Evolutionary conservation across 1,284 basidiomycete species (phyloP).

Genomic region (Sporisorium graminicola): DNA sequence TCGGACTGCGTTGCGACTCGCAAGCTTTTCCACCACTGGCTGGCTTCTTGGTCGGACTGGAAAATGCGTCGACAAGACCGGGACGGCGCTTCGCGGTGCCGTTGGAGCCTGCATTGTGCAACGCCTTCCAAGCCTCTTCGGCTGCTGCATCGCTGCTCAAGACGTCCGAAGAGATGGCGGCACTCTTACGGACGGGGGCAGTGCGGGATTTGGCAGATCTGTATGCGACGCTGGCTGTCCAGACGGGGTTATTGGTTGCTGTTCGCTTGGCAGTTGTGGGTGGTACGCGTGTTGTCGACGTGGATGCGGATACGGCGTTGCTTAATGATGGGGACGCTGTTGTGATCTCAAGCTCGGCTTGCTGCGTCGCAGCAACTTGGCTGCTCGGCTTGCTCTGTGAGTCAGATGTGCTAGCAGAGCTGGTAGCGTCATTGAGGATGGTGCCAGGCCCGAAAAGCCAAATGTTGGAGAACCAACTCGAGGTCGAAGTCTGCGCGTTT

Average conservation of each 20-base stretch:
- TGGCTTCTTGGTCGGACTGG: slow-evolving; percentile 36
- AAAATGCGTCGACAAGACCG: slow-evolving; percentile 45
- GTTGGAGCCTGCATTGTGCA: slow-evolving; percentile 19
- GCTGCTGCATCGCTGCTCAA: slow-evolving; percentile 23
- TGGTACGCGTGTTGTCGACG: neutral
- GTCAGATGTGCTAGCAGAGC: neutral
- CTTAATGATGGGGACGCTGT: slow-evolving; percentile 4
- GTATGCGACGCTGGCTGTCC: slow-evolving; percentile 50
- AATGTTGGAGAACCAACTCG: slow-evolving; percentile 40
- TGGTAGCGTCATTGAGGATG: slow-evolving; percentile 6
- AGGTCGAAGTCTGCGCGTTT: slow-evolving; percentile 5
- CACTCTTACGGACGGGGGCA: slow-evolving; percentile 29
- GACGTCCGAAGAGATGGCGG: slow-evolving; percentile 13
- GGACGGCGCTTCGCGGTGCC: slow-evolving; percentile 19
- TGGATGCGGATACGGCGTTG: slow-evolving; percentile 4
- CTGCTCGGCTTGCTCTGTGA: neutral
- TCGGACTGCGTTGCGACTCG: slow-evolving; percentile 9
- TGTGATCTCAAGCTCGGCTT: neutral
- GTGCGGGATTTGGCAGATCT: slow-evolving; percentile 37
- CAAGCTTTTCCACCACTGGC: neutral
- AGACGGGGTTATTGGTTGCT: slow-evolving; percentile 35
- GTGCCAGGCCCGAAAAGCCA: slow-evolving; percentile 47
- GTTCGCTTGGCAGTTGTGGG: slow-evolving; percentile 22
- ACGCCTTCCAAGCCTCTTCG: slow-evolving; percentile 29
- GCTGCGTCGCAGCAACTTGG: neutral